Conservation (phyloP, 108 stramenopile species). For the Stephanodiscus triporus region DNA sequence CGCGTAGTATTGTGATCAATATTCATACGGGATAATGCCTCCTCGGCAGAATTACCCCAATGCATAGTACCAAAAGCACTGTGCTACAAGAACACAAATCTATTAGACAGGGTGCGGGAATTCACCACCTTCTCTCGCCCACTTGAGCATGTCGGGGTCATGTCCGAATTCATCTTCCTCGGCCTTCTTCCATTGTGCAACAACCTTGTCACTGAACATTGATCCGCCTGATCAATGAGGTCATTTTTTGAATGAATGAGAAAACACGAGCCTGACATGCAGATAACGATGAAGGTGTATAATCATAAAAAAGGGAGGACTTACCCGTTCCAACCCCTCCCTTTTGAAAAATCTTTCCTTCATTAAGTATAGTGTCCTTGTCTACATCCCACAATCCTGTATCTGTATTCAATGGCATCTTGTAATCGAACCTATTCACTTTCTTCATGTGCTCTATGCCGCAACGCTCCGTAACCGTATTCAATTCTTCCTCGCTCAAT, state of each 20-base stretch:
- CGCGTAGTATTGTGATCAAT: no score
- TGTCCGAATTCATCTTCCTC: constrained; percentile 43
- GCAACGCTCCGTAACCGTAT: constrained; percentile 39
- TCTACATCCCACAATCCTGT: constrained; percentile 30
- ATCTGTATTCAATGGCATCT: constrained; percentile 51
- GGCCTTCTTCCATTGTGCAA: constrained; percentile 31
- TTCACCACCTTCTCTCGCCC: constrained; percentile 37
- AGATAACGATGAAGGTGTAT: no score
- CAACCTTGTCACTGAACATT: constrained; percentile 27
- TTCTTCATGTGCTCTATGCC: constrained; percentile 55
- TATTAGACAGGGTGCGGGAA: constrained; percentile 2
- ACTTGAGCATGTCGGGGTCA: constrained; percentile 35
- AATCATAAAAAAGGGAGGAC: background rate
- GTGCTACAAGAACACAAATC: no score
- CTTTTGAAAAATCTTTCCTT: constrained; percentile 14
- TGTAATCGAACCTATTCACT: constrained; percentile 30
- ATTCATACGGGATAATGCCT: no score
- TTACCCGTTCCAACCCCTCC: constrained; percentile 37
- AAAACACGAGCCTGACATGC: no score
- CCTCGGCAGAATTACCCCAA: no score
- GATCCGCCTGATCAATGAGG: constrained; percentile 3
- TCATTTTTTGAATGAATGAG: no score
- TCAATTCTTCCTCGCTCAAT: constrained; percentile 28
- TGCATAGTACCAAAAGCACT: no score
- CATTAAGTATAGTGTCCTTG: constrained; percentile 15